A percentile compares a stretch with the other conserved stretches of the same genome.
phyloP scores from a whole-genome alignment of 345 rosid genomes.

The Pistacia integerrima region DNA sequence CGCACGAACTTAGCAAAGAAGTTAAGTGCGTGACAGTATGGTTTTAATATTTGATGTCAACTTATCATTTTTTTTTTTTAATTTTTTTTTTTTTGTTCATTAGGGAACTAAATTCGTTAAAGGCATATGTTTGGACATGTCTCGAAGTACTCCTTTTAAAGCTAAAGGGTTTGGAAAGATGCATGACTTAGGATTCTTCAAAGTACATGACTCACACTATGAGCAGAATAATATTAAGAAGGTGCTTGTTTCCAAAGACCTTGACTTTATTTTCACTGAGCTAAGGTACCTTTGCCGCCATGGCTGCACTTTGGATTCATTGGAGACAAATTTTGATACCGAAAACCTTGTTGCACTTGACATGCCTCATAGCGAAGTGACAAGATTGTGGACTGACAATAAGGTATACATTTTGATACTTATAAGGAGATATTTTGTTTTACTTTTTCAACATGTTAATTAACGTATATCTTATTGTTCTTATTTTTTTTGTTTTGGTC shows the following conservation, averaged over 20 bases:
- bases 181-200: background rate
- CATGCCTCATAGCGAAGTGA: background rate
- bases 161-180: background rate
- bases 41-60: too few relatives aligned
- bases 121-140: background rate
- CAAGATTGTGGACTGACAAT: background rate
- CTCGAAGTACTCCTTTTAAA: background rate
- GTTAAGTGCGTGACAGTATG: too few relatives aligned
- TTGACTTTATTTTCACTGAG: background rate
- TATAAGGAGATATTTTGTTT: background rate
- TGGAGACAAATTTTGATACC: background rate
- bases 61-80: too few relatives aligned
- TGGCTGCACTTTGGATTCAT: background rate
- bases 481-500: too few relatives aligned
- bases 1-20: too few relatives aligned
- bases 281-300: conserved; percentile 8
- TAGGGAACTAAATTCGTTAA: conserved; percentile 26
- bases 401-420: background rate
- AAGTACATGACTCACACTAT: background rate
- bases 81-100: background rate
- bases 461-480: background rate
- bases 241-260: background rate
- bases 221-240: conserved; percentile 11
- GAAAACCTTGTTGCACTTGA: conserved; percentile 13
- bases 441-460: background rate